Base-by-base conservation (phyloP, 768 basidiomycete species). In the Pleurotus pulmonarius region DNA sequence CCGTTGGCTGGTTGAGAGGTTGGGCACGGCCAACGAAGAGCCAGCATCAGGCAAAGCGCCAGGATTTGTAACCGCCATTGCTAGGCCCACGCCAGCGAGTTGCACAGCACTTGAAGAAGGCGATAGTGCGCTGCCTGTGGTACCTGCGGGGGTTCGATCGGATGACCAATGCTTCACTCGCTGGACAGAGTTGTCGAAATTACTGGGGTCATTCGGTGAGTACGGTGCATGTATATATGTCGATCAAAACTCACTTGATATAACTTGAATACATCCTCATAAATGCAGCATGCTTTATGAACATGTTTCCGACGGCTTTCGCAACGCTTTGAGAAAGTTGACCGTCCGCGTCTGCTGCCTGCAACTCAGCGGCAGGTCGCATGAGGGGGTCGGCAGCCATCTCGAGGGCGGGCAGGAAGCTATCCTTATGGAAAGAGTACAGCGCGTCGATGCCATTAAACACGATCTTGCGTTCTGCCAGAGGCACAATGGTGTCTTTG, bases 191-290 rank as follows among this genome's bases (percentile, higher is more conserved):
- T 87, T 92, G 69, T 98, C 95, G 69, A 98, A 98, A 70, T 96
- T 95, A 72, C 92, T 94, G 63, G 56, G 55, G 41, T 37, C 38
- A 38, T 24, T 26, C 5, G 18, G 29, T 58, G 37, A 53, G 13
- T 25, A 45, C 34, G 41, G 48, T 56, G 37, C 40, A 54, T 44
- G 49, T 37, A 48, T 39, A 57, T 7, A 41, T 13, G 39, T 2
- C 8, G 41, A 58, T 60, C 47, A 51, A 56, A 48, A 72, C 88
- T 67, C 68, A 94, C 92, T 98, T 98, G 79, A 96, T 96, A 69
- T 98, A 99, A 44, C 89, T 90, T 29, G 94, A 94, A 69, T 99
- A 99, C 90, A 98, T 98, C 75, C 80, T 92, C 92, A 99, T 93
- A 76, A 98, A 98, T 3, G 96, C 94, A 26, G 94, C 92, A 70